Evolutionary conservation across 2,329 filamentous ascomycete genomes (phyloP).

Genomic region (Exophiala viscosa): DNA sequence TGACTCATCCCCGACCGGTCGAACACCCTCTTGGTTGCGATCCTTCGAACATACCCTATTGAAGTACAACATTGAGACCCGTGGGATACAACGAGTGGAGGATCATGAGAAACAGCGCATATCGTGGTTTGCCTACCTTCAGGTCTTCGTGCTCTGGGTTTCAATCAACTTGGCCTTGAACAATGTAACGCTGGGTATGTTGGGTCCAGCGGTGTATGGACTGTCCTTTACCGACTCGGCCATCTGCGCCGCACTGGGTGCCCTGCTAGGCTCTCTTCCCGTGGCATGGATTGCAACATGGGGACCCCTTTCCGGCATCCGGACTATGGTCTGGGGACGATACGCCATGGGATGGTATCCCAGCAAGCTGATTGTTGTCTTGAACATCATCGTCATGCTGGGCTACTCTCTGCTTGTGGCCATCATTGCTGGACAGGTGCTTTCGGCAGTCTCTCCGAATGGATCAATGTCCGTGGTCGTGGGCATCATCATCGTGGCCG

Average conservation of each 20-base stretch:
- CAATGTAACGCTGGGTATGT: constrained; percentile 62
- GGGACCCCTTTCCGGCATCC: constrained; percentile 58
- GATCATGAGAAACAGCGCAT: constrained; percentile 53
- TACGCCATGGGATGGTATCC: constrained; percentile 66
- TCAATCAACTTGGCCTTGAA: constrained; percentile 61
- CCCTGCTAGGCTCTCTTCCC: constrained; percentile 52
- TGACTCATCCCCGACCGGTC: neutral
- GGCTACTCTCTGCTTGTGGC: constrained; percentile 59
- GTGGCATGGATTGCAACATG: constrained; percentile 61
- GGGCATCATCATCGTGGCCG: constrained; percentile 62
- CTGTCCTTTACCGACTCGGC: constrained; percentile 57
- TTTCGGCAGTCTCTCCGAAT: constrained; percentile 60
- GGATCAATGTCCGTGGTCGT: constrained; percentile 61
- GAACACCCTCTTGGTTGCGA: neutral
- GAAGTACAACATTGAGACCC: constrained; percentile 52
- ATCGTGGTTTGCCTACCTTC: constrained; percentile 48
- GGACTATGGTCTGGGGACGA: constrained; percentile 59
- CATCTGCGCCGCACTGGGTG: constrained; percentile 56
- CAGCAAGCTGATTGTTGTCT: constrained; percentile 58
- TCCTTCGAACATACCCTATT: constrained; percentile 40
- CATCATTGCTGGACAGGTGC: constrained; percentile 64
- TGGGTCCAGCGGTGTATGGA: constrained; percentile 57
- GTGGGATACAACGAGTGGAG: constrained; percentile 58
- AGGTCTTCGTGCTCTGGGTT: constrained; percentile 58
- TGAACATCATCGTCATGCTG: constrained; percentile 61